These are phyloP conservation scores for Bombardia bombarda DNA, from an alignment of 495 filamentous ascomycete species.

Conservation along the genomic window DNA sequence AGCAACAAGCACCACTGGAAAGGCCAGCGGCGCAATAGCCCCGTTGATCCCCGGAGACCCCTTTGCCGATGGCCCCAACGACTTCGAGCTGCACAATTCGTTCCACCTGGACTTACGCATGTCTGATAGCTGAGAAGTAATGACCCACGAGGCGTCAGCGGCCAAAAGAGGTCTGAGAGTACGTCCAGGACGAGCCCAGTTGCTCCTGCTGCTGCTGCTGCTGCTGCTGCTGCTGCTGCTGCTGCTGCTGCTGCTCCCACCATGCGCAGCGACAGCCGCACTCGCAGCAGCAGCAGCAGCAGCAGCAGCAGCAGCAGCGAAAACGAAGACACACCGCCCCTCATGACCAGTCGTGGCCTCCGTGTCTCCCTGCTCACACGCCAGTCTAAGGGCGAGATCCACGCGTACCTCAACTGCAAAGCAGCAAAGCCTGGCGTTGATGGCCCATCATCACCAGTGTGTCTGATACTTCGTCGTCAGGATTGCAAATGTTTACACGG, in stretches of 20 bases:
- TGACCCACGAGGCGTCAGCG: not conserved
- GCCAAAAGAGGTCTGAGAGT: too few relatives aligned
- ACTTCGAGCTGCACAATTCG: slow-evolving; percentile 18
- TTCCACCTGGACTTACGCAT: slow-evolving; percentile 11
- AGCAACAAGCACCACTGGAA: slow-evolving; percentile 4
- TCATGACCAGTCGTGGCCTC: slow-evolving; percentile 16
- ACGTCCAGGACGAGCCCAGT: too few relatives aligned
- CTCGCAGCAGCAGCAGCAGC: too few relatives aligned
- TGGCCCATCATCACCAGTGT: slow-evolving; percentile 6
- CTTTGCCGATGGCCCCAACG: slow-evolving; percentile 14
- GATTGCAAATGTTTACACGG: slow-evolving; percentile 13
- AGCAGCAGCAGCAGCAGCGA: too few relatives aligned
- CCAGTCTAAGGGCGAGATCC: slow-evolving; percentile 4
- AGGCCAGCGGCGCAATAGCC: not conserved
- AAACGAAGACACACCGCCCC: slow-evolving; percentile 15
- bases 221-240: too few relatives aligned
- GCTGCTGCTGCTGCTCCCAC: too few relatives aligned
- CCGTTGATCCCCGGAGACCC: slow-evolving; percentile 1
- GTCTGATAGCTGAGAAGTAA: slow-evolving; percentile 3
- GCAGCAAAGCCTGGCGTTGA: slow-evolving; percentile 3
- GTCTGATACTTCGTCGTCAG: slow-evolving; percentile 11
- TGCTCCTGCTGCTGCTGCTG: too few relatives aligned
- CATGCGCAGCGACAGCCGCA: too few relatives aligned
- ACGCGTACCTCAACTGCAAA: slow-evolving; percentile 19
- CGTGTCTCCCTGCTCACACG: slow-evolving; percentile 11